Evolutionary conservation across 106 monocot genomes (phyloP), one percentile per base, ranked within the genome.

Genomic region (Acorus calamus): DNA sequence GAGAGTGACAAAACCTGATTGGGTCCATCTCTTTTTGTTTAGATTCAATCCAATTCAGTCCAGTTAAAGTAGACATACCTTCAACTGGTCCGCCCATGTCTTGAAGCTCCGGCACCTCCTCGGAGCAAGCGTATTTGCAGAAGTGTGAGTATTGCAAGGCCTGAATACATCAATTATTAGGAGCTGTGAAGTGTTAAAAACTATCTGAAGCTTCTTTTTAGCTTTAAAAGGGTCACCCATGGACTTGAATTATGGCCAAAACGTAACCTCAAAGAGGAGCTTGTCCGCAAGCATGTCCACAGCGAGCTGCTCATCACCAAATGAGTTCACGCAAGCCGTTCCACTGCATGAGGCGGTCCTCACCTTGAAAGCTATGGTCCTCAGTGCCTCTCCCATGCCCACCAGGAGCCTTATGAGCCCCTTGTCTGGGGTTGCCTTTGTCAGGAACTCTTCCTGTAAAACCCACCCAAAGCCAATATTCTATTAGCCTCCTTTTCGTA

Each of bases 111-210:
- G 94, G 94, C 28, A 87, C 78, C 74, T 94, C 94, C 78, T 94
- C 94, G 4, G 94, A 94, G 72, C 94, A 94, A 9, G 94, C 94
- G 68, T 94, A 94, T 76, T 94, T 89, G 84, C 94, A 94, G 46
- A 94, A 77, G 60, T 94, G 94, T 41, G 94, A 94, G 76, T 84
- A 90, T 42, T 69, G 66, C 84, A 94, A 67, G 49, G 94, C 84
- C 92, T 92, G 74, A 4, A 73, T 46, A 54, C 11, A 46, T 46
- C 11, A 46, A n/a, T 0, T 28, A 1, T 28, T 28, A 28, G 28
- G 28, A 28, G 28, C 28, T 28, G 28, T 1, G 1, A 28, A 28
- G 28, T 28, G 28, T 28, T 28, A 28, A 28, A 28, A 28, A 28
- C 28, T 28, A 28, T 28, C 28, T 28, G 28, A 28, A 28, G 28